Evolutionary conservation across 2,329 filamentous ascomycete species (phyloP).

Genomic region (Claviceps lovelessii): DNA sequence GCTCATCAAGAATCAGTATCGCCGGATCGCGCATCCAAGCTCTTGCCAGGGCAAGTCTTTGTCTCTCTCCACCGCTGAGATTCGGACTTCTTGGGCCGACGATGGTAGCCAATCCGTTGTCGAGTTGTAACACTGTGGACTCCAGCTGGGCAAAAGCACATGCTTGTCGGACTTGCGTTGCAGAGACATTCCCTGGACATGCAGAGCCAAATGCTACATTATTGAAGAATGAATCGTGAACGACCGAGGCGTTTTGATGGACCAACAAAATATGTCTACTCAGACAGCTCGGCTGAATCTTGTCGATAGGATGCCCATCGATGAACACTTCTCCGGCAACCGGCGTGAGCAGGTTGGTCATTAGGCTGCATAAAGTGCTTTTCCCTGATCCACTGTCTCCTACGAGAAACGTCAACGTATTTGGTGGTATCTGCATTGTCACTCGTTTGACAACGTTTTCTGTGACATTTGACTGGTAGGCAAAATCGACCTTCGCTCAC

Average conservation of each 20-base stretch:
- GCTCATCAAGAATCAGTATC: slow-evolving; percentile 75
- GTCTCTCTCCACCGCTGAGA: slow-evolving; percentile 74
- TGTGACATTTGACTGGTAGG: slow-evolving; percentile 58
- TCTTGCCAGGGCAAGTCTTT: slow-evolving; percentile 67
- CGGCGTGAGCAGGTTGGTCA: slow-evolving; percentile 64
- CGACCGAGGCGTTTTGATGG: slow-evolving; percentile 69
- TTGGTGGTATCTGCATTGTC: slow-evolving; percentile 56
- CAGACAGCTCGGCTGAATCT: slow-evolving; percentile 56
- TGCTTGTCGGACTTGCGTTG: slow-evolving; percentile 44
- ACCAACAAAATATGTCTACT: slow-evolving; percentile 65
- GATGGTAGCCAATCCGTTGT: slow-evolving; percentile 55
- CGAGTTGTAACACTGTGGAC: slow-evolving; percentile 50
- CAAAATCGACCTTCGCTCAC: slow-evolving; percentile 52
- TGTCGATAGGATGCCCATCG: slow-evolving; percentile 48
- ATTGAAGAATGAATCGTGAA: slow-evolving; percentile 62
- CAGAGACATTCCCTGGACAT: slow-evolving; percentile 32
- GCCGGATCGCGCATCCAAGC: slow-evolving; percentile 63
- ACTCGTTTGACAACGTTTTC: slow-evolving; percentile 45
- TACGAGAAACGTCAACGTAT: slow-evolving; percentile 65
- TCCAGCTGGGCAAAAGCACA: slow-evolving; percentile 56
- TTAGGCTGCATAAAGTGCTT: slow-evolving; percentile 69
- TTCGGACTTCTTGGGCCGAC: slow-evolving; percentile 56
- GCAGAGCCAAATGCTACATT: slow-evolving; percentile 64
- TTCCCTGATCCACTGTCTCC: slow-evolving; percentile 86
- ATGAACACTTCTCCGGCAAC: slow-evolving; percentile 50